Conservation (phyloP, 495 filamentous ascomycete species). For the Lasiosphaeria ovina region DNA sequence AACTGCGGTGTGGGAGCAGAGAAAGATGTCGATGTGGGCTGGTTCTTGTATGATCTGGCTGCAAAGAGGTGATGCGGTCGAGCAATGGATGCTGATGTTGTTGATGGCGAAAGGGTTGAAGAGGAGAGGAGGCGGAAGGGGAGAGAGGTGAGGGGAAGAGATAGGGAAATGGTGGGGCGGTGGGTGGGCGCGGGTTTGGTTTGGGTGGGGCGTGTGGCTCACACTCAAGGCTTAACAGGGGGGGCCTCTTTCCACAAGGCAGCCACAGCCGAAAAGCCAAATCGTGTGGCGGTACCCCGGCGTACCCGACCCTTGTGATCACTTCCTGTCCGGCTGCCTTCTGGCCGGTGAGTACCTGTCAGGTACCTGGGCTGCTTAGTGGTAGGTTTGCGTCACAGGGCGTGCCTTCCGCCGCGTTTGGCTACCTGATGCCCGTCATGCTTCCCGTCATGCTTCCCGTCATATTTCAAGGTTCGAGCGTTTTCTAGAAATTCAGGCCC, state of each 20-base stretch:
- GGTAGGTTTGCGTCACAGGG: no score
- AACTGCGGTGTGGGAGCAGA: slow-evolving; percentile 6
- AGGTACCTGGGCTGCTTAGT: neutral
- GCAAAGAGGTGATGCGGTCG: slow-evolving; percentile 17
- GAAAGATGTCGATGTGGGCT: slow-evolving; percentile 2
- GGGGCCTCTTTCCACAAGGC: no score
- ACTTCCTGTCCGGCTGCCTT: neutral
- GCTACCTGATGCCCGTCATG: no score
- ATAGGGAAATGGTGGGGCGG: slow-evolving; percentile 25
- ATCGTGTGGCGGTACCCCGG: neutral
- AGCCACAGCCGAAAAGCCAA: neutral
- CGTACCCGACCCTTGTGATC: neutral
- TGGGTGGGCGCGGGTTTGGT: neutral
- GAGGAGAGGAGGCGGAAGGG: slow-evolving; percentile 22
- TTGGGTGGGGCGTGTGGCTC: no score
- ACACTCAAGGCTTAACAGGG: no score
- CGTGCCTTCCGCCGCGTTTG: no score
- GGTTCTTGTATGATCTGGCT: slow-evolving; percentile 6
- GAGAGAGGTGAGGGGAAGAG: slow-evolving; percentile 26
- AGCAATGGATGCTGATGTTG: slow-evolving; percentile 23
- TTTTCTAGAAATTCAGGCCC: no score
- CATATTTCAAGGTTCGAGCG: no score
- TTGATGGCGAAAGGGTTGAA: slow-evolving; percentile 25
- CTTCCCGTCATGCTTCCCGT: no score
- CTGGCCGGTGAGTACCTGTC: neutral